Conservation (phyloP, 306 rosid genomes). For the Nissolia schottii region DNA sequence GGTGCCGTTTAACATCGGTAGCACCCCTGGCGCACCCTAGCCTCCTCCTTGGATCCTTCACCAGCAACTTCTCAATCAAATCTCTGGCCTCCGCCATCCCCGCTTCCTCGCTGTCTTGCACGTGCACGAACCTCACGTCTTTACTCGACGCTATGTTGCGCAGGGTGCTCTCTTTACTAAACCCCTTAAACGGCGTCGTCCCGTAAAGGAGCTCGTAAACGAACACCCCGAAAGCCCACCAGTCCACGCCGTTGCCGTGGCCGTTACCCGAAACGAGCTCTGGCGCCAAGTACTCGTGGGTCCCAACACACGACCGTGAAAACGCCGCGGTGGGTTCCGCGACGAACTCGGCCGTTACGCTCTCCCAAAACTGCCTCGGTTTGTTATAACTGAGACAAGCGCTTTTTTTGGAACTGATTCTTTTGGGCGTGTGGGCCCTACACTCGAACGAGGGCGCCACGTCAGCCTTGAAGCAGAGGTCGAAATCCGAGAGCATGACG, state of each 20-base stretch:
- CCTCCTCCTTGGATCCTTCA: conserved; percentile 60
- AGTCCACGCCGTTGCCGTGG: conserved; percentile 86
- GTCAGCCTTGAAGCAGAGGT: conserved; percentile 68
- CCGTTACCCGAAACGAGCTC: conserved; percentile 70
- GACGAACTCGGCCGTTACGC: conserved; percentile 45
- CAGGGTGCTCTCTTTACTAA: conserved; percentile 62
- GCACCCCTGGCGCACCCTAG: conserved; percentile 69
- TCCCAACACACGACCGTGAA: conserved; percentile 82
- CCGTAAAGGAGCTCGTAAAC: conserved; percentile 66
- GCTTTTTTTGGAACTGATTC: background rate
- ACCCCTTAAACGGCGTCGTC: conserved; percentile 82
- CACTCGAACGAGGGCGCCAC: conserved; percentile 42
- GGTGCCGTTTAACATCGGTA: conserved; percentile 74
- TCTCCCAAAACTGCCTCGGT: background rate
- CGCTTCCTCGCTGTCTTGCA: conserved; percentile 37
- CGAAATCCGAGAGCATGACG: conserved; percentile 91
- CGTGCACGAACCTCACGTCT: conserved; percentile 38
- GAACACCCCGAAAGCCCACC: conserved; percentile 96
- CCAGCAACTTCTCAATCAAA: conserved; percentile 58
- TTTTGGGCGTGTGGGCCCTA: background rate
- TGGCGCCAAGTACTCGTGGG: conserved; percentile 89
- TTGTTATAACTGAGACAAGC: conserved; percentile 31
- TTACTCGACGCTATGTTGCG: conserved; percentile 60
- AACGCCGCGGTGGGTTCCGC: conserved; percentile 80
- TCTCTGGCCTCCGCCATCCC: conserved; percentile 57